Percentiles rank a stretch among this genome's conserved stretches.
Evolutionary conservation across 2,329 filamentous ascomycete species (phyloP).

Genomic region (Claviceps fusiformis): DNA sequence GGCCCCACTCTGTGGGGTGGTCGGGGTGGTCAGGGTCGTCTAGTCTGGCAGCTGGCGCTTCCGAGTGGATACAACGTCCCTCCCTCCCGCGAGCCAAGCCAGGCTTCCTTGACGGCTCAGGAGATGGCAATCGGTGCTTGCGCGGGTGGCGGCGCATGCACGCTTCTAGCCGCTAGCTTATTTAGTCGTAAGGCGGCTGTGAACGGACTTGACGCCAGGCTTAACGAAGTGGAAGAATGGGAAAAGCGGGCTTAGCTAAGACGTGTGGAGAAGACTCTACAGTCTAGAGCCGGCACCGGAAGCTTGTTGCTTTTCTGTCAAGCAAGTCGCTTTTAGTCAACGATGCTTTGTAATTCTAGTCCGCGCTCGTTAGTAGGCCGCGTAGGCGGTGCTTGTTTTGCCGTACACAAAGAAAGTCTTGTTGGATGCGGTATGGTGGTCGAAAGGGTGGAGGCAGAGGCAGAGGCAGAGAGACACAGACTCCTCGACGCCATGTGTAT

Average conservation of each 20-base stretch:
- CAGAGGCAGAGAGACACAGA: too few relatives aligned
- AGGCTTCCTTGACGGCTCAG: background rate
- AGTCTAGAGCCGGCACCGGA: background rate
- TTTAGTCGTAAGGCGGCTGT: background rate
- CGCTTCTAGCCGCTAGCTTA: background rate
- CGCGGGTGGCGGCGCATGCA: background rate
- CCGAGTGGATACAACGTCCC: background rate
- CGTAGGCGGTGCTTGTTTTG: background rate
- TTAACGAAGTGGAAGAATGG: background rate
- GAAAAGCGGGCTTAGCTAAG: background rate
- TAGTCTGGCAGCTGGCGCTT: background rate
- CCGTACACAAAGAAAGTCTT: background rate
- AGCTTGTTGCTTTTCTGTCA: background rate
- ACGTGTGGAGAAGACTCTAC: background rate
- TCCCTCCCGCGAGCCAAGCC: background rate
- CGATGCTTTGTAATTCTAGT: background rate
- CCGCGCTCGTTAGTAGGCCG: background rate
- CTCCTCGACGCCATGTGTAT: background rate
- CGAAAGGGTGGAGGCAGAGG: background rate
- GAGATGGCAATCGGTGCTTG: background rate
- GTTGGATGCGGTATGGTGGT: background rate
- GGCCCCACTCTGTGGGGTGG: background rate
- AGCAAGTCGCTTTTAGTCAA: background rate
- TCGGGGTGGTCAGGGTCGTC: background rate
- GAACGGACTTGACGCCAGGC: slow-evolving; percentile 3